These are phyloP conservation scores for Diddensiella transvaalensis DNA, from an alignment of 805 yeast species.

Conservation along the genomic window DNA sequence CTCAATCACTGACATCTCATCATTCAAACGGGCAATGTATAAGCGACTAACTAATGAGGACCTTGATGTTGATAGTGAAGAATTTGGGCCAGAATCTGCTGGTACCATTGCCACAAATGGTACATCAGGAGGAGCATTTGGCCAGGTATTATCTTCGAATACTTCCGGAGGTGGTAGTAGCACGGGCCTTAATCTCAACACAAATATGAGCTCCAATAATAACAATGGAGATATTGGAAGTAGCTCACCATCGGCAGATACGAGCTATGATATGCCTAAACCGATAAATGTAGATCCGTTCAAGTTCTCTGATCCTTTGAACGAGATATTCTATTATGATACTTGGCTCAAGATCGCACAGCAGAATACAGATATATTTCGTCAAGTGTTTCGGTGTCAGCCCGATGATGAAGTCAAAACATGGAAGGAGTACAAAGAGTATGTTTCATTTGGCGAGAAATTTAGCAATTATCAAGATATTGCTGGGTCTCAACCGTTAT, in stretches of 20 bases:
- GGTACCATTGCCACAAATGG: not conserved
- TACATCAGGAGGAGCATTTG: not conserved
- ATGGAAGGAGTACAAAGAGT: constrained; percentile 86
- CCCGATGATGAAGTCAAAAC: constrained; percentile 89
- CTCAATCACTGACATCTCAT: constrained; percentile 35
- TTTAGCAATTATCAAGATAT: constrained; percentile 35
- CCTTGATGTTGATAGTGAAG: constrained; percentile 13
- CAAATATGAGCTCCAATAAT: not conserved
- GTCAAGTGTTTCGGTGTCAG: constrained; percentile 86
- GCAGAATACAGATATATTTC: constrained; percentile 74
- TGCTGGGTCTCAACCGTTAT: constrained; percentile 31
- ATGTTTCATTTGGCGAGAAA: constrained; percentile 38
- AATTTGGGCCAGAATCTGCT: constrained; percentile 29
- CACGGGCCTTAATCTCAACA: not conserved
- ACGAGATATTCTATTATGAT: constrained; percentile 78
- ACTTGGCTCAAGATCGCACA: constrained; percentile 80
- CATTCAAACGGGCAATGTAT: constrained; percentile 30
- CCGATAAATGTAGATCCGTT: constrained; percentile 70
- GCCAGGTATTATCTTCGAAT: not conserved
- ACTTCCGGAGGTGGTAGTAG: not conserved
- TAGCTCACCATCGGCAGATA: not conserved
- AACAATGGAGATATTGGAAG: not conserved
- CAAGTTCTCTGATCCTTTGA: constrained; percentile 81
- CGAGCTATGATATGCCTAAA: not conserved
- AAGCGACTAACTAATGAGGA: constrained; percentile 1